phyloP scores from a whole-genome alignment of 1,284 basidiomycete genomes.

The Polyporus tsugae region DNA sequence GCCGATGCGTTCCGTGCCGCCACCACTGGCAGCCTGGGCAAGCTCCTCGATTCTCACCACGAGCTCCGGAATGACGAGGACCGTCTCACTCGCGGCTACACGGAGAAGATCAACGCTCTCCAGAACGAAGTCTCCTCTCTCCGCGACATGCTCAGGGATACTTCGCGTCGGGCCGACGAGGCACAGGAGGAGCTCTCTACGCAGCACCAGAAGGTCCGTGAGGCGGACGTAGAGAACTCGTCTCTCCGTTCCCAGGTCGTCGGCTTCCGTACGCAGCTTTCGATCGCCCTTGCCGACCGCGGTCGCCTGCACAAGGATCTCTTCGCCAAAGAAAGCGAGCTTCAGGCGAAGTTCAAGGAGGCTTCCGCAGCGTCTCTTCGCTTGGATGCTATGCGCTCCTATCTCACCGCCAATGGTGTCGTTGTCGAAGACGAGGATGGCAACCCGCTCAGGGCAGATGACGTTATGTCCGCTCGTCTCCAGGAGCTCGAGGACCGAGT shows the following conservation, averaged over 20 bases:
- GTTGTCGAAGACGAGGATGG: conserved; percentile 73
- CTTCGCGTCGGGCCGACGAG: conserved; percentile 75
- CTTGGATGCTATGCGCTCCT: conserved; percentile 83
- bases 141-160: conserved; percentile 81
- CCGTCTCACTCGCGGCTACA: conserved; percentile 73
- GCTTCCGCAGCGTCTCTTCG: conserved; percentile 81
- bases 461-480: conserved; percentile 59
- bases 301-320: conserved; percentile 78
- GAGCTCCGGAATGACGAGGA: conserved; percentile 85
- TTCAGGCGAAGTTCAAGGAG: conserved; percentile 74
- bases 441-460: conserved; percentile 53
- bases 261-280: conserved; percentile 81
- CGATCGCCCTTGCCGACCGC: conserved; percentile 75
- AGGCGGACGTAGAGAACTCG: conserved; percentile 77
- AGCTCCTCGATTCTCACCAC: conserved; percentile 85
- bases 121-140: conserved; percentile 81
- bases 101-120: conserved; percentile 83
- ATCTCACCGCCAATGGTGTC: conserved; percentile 91
- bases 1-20: conserved; percentile 85
- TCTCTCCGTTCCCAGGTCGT: conserved; percentile 82
- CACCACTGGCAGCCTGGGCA: conserved; percentile 85
- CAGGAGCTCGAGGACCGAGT: conserved; percentile 80
- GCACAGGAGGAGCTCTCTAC: conserved; percentile 74
- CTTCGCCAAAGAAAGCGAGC: conserved; percentile 71
- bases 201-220: conserved; percentile 71